A percentile compares a stretch with the other conserved stretches of the same genome.
Evolutionary conservation across 1,284 basidiomycete genomes (phyloP).

Genomic region (Apiotrichum brassicae): DNA sequence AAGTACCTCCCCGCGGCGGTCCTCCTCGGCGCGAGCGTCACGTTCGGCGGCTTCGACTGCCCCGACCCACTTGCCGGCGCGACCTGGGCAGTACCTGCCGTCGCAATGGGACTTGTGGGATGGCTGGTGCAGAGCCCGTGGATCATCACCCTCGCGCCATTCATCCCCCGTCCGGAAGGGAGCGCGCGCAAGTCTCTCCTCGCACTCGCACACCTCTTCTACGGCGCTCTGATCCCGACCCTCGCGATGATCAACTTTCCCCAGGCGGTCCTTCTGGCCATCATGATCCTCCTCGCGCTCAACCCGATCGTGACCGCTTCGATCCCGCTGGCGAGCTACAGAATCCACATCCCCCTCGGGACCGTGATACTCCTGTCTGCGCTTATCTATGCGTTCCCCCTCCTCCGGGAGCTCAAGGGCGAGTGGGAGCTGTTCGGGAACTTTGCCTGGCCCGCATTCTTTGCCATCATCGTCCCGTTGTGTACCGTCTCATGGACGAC

Average conservation of each 20-base stretch:
- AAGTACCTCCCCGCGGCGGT: conserved; percentile 79
- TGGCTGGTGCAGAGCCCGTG: conserved; percentile 20
- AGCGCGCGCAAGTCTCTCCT: conserved; percentile 26
- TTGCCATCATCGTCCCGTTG: conserved; percentile 35
- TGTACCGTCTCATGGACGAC: conserved; percentile 23
- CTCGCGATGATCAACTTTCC: conserved; percentile 85
- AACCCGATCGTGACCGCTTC: conserved; percentile 1
- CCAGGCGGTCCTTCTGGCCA: conserved; percentile 63
- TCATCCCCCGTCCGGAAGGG: conserved; percentile 54
- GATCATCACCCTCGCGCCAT: conserved; percentile 18
- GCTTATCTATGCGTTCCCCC: neutral
- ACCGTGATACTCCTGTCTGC: neutral
- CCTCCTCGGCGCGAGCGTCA: conserved; percentile 70
- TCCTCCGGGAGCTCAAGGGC: conserved; percentile 15
- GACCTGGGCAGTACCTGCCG: conserved; percentile 19
- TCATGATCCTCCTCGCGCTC: conserved; percentile 51
- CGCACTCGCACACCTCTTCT: conserved; percentile 50
- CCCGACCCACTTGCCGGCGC: conserved; percentile 61
- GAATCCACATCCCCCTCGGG: conserved; percentile 2
- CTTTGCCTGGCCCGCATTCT: conserved; percentile 34
- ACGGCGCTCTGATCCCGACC: conserved; percentile 75
- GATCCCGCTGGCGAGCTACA: neutral
- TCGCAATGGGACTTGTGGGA: conserved; percentile 13
- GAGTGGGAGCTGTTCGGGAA: conserved; percentile 43
- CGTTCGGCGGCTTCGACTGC: conserved; percentile 69